Percentiles rank a stretch among this genome's conserved stretches.
phyloP scores from a whole-genome alignment of 768 basidiomycete species.

The Nevesoporus exiguus region DNA sequence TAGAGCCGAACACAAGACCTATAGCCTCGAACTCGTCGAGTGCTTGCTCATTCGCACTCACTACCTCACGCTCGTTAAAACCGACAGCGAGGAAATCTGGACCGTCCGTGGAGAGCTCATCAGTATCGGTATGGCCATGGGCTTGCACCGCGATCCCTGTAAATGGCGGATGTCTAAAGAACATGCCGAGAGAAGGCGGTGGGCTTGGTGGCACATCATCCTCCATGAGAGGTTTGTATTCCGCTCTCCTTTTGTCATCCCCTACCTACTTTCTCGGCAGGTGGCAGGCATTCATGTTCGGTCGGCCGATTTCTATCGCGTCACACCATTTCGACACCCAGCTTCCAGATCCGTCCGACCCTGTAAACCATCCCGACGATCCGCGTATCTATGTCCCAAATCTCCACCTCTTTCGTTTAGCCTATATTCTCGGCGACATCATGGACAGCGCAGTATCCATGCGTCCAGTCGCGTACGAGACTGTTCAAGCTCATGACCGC shows the following conservation, averaged over 20 bases:
- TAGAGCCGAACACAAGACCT: slow-evolving; percentile 54
- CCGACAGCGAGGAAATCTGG: slow-evolving; percentile 82
- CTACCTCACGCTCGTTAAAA: slow-evolving; percentile 69
- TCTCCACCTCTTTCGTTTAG: slow-evolving; percentile 71
- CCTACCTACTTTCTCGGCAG: slow-evolving; percentile 34
- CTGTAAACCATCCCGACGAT: slow-evolving; percentile 38
- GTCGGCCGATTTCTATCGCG: slow-evolving; percentile 69
- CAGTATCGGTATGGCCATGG: slow-evolving; percentile 76
- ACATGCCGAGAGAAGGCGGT: slow-evolving; percentile 71
- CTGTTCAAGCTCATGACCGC: slow-evolving; percentile 67
- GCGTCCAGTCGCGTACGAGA: slow-evolving; percentile 74
- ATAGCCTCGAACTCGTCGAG: slow-evolving; percentile 73
- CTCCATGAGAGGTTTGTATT: slow-evolving; percentile 67
- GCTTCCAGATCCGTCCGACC: slow-evolving; percentile 64
- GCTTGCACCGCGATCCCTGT: slow-evolving; percentile 81
- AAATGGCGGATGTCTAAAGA: slow-evolving; percentile 69
- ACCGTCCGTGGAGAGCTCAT: slow-evolving; percentile 67
- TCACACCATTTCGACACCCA: slow-evolving; percentile 84
- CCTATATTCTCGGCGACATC: slow-evolving; percentile 77
- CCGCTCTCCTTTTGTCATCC: slow-evolving; percentile 1
- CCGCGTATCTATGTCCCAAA: slow-evolving; percentile 74
- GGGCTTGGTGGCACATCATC: slow-evolving; percentile 91
- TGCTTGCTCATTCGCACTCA: slow-evolving; percentile 66
- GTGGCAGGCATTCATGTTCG: slow-evolving; percentile 89
- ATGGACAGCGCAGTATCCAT: slow-evolving; percentile 82